Evolutionary conservation across 2,329 filamentous ascomycete species (phyloP).

Genomic region (Talaromyces sp.): DNA sequence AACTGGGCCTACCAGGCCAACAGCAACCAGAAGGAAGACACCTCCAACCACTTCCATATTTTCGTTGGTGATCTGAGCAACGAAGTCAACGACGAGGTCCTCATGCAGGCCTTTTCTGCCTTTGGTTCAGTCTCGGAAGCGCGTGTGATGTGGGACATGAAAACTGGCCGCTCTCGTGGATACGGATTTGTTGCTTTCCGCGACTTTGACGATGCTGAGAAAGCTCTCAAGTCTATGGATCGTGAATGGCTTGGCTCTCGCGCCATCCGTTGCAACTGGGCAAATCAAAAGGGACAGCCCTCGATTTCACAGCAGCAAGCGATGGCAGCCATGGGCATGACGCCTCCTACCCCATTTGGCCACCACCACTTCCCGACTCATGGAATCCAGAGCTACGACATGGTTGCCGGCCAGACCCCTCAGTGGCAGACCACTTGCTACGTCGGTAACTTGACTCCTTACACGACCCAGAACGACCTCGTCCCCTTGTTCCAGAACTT

Average conservation of each 20-base stretch:
- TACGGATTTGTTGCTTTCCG: slow-evolving; percentile 98
- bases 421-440: slow-evolving; percentile 99
- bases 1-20: slow-evolving; percentile 99
- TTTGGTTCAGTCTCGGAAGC: slow-evolving; percentile 96
- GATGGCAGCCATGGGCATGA: slow-evolving; percentile 97
- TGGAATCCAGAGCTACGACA: slow-evolving; percentile 94
- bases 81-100: slow-evolving; percentile 94
- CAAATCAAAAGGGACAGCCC: slow-evolving; percentile 99
- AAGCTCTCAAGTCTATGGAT: slow-evolving; percentile 95
- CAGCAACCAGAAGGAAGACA: slow-evolving; percentile 90
- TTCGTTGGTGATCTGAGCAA: slow-evolving; percentile 98
- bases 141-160: slow-evolving; percentile 99
- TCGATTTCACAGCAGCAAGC: slow-evolving; percentile 97
- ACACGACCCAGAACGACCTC: slow-evolving; percentile 93
- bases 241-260: slow-evolving; percentile 98
- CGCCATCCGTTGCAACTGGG: slow-evolving; percentile 99
- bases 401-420: slow-evolving; percentile 91
- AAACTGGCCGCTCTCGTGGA: slow-evolving; percentile 92
- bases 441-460: slow-evolving; percentile 94
- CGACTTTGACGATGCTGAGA: slow-evolving; percentile 88
- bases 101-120: slow-evolving; percentile 88
- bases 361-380: slow-evolving; percentile 98
- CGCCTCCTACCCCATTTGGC: slow-evolving; percentile 80
- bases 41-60: slow-evolving; percentile 96
- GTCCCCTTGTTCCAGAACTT: slow-evolving; percentile 99